These are phyloP conservation scores for Nothopassalora personata DNA, from an alignment of 2,329 filamentous ascomycete species.

Conservation along the genomic window DNA sequence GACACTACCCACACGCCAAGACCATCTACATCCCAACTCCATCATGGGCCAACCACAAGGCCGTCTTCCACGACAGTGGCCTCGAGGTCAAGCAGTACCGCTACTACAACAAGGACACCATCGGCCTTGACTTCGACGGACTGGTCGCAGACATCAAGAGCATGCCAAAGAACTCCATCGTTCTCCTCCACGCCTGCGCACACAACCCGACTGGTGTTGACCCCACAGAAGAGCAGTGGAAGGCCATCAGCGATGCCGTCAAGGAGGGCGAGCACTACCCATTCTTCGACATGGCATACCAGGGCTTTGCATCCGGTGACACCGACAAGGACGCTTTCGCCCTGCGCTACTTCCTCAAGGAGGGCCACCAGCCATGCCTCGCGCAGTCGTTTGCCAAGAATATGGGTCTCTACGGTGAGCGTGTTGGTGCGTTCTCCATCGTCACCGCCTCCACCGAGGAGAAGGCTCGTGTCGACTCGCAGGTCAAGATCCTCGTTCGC, in stretches of 20 bases:
- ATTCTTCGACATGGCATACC: slow-evolving; percentile 99
- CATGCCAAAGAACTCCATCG: slow-evolving; percentile 78
- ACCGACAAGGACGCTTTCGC: slow-evolving; percentile 91
- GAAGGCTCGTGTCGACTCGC: slow-evolving; percentile 92
- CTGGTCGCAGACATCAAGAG: slow-evolving; percentile 85
- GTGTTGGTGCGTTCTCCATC: slow-evolving; percentile 92
- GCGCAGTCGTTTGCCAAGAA: slow-evolving; percentile 98
- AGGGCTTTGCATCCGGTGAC: slow-evolving; percentile 91
- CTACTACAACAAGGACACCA: slow-evolving; percentile 99
- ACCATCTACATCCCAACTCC: slow-evolving; percentile 94
- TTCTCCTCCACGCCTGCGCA: slow-evolving; percentile 93
- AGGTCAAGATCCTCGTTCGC: slow-evolving; percentile 96
- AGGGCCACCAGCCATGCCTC: slow-evolving; percentile 83
- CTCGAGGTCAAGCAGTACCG: slow-evolving; percentile 90
- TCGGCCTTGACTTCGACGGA: slow-evolving; percentile 94
- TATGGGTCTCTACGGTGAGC: slow-evolving; percentile 99
- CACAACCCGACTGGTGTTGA: slow-evolving; percentile 98
- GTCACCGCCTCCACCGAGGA: slow-evolving; percentile 80
- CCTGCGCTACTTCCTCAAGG: slow-evolving; percentile 83
- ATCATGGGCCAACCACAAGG: slow-evolving; percentile 97
- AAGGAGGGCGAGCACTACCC: slow-evolving; percentile 83
- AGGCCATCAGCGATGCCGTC: slow-evolving; percentile 77
- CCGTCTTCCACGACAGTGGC: slow-evolving; percentile 90
- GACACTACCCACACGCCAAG: slow-evolving; percentile 87
- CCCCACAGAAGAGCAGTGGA: slow-evolving; percentile 87